phyloP scores from a whole-genome alignment of 108 stramenopile species.

The Poteriospumella lacustris region DNA sequence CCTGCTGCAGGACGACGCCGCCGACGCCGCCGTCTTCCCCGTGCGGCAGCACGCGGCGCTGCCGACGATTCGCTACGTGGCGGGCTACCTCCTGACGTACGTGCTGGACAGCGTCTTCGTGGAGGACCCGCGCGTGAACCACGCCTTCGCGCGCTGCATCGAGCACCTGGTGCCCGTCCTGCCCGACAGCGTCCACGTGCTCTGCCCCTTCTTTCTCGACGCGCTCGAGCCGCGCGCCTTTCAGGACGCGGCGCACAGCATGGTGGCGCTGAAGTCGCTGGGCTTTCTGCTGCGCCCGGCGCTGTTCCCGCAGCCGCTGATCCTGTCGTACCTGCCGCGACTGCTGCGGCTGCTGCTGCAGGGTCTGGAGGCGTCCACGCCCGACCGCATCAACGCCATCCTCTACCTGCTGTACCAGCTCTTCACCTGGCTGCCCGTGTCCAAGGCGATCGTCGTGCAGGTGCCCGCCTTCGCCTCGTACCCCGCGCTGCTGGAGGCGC shows the following conservation, averaged over 20 bases:
- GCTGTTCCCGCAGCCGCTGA: background rate
- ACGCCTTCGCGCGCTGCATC: background rate
- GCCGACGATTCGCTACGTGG: background rate
- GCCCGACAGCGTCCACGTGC: background rate
- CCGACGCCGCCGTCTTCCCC: too few species aligned
- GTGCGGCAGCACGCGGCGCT: too few species aligned
- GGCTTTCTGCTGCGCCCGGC: background rate
- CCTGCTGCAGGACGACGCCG: too few species aligned
- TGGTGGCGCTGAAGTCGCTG: background rate
- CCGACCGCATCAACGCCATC: background rate
- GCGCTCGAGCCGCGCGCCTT: background rate
- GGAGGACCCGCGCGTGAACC: background rate
- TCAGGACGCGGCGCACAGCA: background rate
- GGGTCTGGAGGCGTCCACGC: background rate
- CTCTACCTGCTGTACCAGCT: background rate
- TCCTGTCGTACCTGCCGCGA: slow-evolving; percentile 1
- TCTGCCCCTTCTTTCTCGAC: background rate
- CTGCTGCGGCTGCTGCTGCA: background rate
- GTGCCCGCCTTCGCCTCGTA: too few species aligned
- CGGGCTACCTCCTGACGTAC: background rate
- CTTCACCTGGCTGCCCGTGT: background rate
- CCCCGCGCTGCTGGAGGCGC: too few species aligned
- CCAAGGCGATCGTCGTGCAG: too few species aligned
- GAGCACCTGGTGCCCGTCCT: background rate
- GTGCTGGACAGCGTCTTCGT: background rate